Percentiles rank a stretch among this genome's conserved stretches.
phyloP scores from a whole-genome alignment of 225 moss, liverwort and hornwort species.

The Marchantia polymorpha region DNA sequence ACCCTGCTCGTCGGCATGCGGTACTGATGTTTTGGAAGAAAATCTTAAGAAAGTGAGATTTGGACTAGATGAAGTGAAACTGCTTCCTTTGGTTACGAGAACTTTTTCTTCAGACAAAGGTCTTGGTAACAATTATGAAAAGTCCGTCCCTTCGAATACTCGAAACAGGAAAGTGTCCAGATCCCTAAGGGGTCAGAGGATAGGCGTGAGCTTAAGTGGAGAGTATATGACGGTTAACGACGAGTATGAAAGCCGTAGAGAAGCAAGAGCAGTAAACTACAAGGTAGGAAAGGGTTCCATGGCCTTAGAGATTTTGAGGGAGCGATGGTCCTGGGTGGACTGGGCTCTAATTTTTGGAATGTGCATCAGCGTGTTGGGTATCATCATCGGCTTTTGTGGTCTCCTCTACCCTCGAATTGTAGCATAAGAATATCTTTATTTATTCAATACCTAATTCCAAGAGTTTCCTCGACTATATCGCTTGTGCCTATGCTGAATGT shows the following conservation, averaged over 20 bases:
- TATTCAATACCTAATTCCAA: too few relatives aligned
- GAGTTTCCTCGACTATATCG: too few relatives aligned
- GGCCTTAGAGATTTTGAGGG: constrained; percentile 13
- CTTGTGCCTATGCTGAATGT: too few relatives aligned
- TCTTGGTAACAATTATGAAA: neutral
- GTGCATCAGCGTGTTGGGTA: constrained; percentile 50
- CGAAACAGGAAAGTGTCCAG: constrained; percentile 30
- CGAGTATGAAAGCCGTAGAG: constrained; percentile 38
- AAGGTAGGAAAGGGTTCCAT: constrained; percentile 32
- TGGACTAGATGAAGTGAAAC: constrained; percentile 1
- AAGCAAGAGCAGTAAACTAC: constrained; percentile 44
- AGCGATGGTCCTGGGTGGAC: constrained; percentile 44
- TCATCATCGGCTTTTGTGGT: constrained; percentile 47
- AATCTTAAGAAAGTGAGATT: neutral
- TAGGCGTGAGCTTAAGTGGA: constrained; percentile 29
- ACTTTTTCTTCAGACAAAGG: constrained; percentile 1
- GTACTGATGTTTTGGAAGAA: constrained; percentile 22
- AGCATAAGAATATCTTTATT: neutral
- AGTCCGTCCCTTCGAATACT: neutral
- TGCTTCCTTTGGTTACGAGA: neutral
- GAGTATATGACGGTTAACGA: constrained; percentile 13
- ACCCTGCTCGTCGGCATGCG: constrained; percentile 20
- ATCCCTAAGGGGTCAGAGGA: constrained; percentile 31
- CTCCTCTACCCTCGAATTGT: constrained; percentile 16
- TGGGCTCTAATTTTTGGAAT: constrained; percentile 66